phyloP scores from a whole-genome alignment of 1,284 basidiomycete species.

The Anthracocystis walkeri region DNA sequence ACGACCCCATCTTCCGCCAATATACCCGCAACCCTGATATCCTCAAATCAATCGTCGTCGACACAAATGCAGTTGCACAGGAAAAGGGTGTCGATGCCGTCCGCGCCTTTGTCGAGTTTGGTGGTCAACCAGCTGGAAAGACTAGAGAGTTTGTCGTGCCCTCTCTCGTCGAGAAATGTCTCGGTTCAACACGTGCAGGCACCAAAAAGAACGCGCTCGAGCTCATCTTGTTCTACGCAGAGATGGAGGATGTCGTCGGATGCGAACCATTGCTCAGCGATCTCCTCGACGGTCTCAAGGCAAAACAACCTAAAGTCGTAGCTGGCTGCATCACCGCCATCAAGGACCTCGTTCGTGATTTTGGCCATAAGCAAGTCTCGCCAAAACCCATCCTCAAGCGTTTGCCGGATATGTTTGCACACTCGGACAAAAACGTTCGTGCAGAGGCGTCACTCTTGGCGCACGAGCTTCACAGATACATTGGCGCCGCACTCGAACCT shows the following conservation, averaged over 20 bases:
- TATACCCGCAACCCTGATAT: constrained; percentile 79
- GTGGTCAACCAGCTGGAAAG: constrained; percentile 80
- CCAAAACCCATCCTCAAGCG: constrained; percentile 83
- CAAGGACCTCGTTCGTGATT: constrained; percentile 80
- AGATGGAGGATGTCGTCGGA: constrained; percentile 82
- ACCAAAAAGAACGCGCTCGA: constrained; percentile 92
- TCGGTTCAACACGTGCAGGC: constrained; percentile 85
- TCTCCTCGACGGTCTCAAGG: constrained; percentile 83
- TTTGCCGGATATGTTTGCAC: constrained; percentile 92
- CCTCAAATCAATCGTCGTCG: constrained; percentile 70
- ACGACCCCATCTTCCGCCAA: constrained; percentile 91
- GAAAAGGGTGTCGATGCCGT: constrained; percentile 91
- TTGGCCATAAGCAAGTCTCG: constrained; percentile 83
- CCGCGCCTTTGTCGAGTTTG: constrained; percentile 83
- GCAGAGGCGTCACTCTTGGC: constrained; percentile 86
- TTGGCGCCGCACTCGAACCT: constrained; percentile 87
- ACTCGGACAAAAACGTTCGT: constrained; percentile 95
- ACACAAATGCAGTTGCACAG: constrained; percentile 96
- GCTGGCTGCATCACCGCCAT: constrained; percentile 83
- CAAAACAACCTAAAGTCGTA: constrained; percentile 95
- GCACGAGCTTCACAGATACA: constrained; percentile 84
- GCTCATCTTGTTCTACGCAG: constrained; percentile 87
- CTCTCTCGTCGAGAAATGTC: constrained; percentile 92
- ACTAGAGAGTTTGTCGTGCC: constrained; percentile 85
- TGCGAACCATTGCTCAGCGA: constrained; percentile 88